Evolutionary conservation across 441 rosid genomes (phyloP).

Genomic region (Euphorbia schlechtendalii): DNA sequence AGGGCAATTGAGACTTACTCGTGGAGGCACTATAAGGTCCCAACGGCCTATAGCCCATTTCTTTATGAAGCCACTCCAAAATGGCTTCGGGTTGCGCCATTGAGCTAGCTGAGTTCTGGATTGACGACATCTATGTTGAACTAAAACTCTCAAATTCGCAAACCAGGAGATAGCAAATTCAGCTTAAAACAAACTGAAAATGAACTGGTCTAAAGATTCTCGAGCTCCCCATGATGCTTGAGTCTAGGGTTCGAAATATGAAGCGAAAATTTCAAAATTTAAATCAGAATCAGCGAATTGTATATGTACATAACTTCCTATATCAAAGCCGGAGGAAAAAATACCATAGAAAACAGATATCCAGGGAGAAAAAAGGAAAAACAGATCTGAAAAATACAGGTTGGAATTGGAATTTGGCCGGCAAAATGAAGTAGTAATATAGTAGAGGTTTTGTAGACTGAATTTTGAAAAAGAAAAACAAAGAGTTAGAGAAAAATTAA

Average conservation of each 20-base stretch:
- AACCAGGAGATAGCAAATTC: not conserved
- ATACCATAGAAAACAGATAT: not conserved
- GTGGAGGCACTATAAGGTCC: slow-evolving; percentile 58
- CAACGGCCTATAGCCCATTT: slow-evolving; percentile 75
- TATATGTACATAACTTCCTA: not conserved
- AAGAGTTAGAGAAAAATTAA: no score
- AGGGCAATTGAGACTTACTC: slow-evolving; percentile 53
- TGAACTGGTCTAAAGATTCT: not conserved
- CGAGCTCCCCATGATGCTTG: not conserved
- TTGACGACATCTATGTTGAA: not conserved
- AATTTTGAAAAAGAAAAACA: no score
- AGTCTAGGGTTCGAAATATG: not conserved
- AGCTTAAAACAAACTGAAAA: not conserved
- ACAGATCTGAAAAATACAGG: slow-evolving; percentile 10
- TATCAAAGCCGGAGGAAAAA: not conserved
- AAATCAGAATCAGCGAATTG: not conserved
- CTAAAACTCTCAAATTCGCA: slow-evolving; percentile 7
- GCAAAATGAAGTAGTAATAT: not conserved
- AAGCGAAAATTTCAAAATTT: not conserved
- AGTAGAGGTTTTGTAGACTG: no score
- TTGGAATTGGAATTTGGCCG: not conserved
- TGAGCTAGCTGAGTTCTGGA: slow-evolving; percentile 37
- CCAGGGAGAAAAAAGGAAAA: not conserved
- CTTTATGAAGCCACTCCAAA: slow-evolving; percentile 79
- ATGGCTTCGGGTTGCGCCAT: slow-evolving; percentile 67